Evolutionary conservation across 805 yeast genomes (phyloP).

Genomic region (Geotrichum ghanense): DNA sequence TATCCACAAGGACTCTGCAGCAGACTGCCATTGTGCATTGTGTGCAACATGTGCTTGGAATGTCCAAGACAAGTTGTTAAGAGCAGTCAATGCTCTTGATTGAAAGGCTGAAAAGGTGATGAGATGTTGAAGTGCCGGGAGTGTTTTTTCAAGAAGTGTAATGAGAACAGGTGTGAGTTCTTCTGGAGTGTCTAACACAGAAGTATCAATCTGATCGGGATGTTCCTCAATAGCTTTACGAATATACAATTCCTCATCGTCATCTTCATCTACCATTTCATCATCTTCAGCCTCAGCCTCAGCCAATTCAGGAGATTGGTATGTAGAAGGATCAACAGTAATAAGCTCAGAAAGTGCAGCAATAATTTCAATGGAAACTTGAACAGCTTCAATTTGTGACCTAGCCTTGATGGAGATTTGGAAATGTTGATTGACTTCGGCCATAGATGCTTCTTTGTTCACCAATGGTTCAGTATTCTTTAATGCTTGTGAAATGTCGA

Average conservation of each 20-base stretch:
- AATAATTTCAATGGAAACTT: constrained; percentile 61
- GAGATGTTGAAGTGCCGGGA: not conserved
- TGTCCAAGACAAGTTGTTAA: constrained; percentile 1
- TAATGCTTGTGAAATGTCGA: constrained; percentile 9
- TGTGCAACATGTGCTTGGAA: not conserved
- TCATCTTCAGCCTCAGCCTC: constrained; percentile 1
- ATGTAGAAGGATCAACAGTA: constrained; percentile 21
- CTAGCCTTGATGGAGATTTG: constrained; percentile 20
- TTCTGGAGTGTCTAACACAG: not conserved
- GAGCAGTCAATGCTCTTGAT: not conserved
- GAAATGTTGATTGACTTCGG: constrained; percentile 13
- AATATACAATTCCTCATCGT: not conserved
- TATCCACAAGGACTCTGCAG: not conserved
- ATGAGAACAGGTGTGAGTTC: not conserved
- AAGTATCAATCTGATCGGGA: not conserved
- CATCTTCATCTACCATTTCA: not conserved
- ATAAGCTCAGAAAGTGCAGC: constrained; percentile 60
- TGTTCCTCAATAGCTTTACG: not conserved
- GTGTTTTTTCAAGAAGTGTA: not conserved
- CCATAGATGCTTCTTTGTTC: constrained; percentile 14
- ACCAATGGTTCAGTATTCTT: constrained; percentile 8
- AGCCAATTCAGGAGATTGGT: constrained; percentile 6
- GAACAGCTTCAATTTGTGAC: constrained; percentile 45
- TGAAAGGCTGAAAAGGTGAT: not conserved
- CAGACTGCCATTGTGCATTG: not conserved